Percentiles rank a stretch among this genome's conserved stretches.
Evolutionary conservation across 2,329 filamentous ascomycete genomes (phyloP).

Genomic region (Colletotrichum sp.): DNA sequence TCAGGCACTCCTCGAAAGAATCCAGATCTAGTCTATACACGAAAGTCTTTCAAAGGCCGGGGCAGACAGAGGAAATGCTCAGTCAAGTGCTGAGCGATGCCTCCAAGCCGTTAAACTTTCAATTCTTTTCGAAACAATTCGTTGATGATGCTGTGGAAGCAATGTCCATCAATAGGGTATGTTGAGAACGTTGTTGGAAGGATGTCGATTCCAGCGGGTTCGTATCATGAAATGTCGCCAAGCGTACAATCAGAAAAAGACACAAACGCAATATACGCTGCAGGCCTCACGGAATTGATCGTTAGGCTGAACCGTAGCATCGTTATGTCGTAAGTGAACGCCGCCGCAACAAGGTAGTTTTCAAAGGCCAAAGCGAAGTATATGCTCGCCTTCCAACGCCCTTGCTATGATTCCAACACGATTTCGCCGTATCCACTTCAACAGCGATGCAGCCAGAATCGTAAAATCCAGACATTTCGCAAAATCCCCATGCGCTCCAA

Average conservation of each 20-base stretch:
- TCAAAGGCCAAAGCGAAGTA: not conserved
- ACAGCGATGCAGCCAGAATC: conserved; percentile 25
- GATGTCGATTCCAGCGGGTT: not conserved
- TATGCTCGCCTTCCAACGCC: conserved; percentile 10
- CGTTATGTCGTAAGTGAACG: conserved; percentile 20
- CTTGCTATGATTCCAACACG: conserved; percentile 2
- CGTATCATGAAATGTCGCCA: not conserved
- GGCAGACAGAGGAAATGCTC: conserved; percentile 2
- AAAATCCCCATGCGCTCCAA: conserved; percentile 21
- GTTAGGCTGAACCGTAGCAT: conserved; percentile 16
- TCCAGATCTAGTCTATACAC: conserved; percentile 21
- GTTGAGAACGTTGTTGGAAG: not conserved
- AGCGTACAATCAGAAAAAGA: conserved; percentile 5
- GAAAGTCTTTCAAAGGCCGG: conserved; percentile 2
- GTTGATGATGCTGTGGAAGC: conserved; percentile 2
- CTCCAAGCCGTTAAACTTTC: not conserved
- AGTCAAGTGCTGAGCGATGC: not conserved
- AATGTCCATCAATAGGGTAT: not conserved
- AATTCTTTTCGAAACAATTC: not conserved
- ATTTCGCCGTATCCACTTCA: conserved; percentile 15
- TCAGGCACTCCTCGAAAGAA: not conserved
- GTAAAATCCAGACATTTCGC: conserved; percentile 25
- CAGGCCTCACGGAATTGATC: not conserved
- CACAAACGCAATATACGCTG: conserved; percentile 3
- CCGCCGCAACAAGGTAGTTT: not conserved